Evolutionary conservation across 2,329 filamentous ascomycete species (phyloP), one percentile per base, ranked within the genome.

Genomic region (Colletotrichum coccodes): DNA sequence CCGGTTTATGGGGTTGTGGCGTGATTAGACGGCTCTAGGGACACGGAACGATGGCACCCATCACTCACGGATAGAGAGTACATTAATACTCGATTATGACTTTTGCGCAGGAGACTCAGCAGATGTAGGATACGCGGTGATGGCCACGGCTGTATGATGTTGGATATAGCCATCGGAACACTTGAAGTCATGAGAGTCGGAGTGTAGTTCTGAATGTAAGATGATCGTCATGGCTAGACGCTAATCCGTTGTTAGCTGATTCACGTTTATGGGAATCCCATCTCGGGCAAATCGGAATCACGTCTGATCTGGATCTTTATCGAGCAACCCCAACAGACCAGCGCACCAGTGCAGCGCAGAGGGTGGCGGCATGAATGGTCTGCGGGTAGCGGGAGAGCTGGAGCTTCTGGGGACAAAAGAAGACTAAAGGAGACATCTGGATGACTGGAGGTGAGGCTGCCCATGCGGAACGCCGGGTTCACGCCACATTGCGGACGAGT

Each of bases 41-140:
- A 53, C 14, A 68, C 11, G 46, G 53, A 47, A 49, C 8, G 47
- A 59, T 28, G 64, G 32, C 38, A 64, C 18, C 34, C 23, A 40
- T 49, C 8, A 38, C 38, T 34, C 53, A 64, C 49, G 60, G 60
- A 59, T 68, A 62, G 58, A 68, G 60, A 53, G 53, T 58, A 68
- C 46, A 64, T 54, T 59, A 68, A 68, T 68, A 42, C 64, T 68
- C 60, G 44, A 53, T 58, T n/a, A 64, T 46, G 60, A 68, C 18
- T 23, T 34, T 58, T 46, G 21, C 6, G 26, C 7, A 11, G 23
- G 23, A 26, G 3, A 4, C n/a, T 26, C 23, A 21, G 30, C 30
- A 14, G 23, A 18, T 50, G 44, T 47, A 49, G 21, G 32, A 30
- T 56, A 56, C 12, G 34, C 11, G 36, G 34, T 38, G 34, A 38